Evolutionary conservation across 2,329 filamentous ascomycete species (phyloP).

Genomic region (Tolypocladium nubicola): DNA sequence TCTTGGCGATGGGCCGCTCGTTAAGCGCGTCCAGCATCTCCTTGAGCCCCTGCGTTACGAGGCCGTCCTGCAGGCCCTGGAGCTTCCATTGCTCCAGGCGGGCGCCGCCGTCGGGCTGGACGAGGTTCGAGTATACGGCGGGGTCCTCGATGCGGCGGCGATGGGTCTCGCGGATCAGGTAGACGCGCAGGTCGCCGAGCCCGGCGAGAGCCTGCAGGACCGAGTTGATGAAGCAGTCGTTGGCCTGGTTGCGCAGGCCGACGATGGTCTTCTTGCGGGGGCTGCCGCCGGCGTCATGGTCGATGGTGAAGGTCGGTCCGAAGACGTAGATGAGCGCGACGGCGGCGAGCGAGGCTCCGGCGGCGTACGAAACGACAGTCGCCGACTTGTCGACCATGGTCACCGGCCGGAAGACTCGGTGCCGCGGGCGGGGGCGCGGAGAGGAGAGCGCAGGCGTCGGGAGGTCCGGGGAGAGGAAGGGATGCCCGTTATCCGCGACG

Average conservation of each 20-base stretch:
- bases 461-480: neutral
- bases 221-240: slow-evolving; percentile 96
- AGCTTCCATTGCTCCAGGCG: slow-evolving; percentile 48
- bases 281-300: slow-evolving; percentile 57
- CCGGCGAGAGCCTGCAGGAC: slow-evolving; percentile 89
- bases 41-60: slow-evolving; percentile 81
- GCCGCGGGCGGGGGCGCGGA: neutral
- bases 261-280: slow-evolving; percentile 77
- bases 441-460: neutral
- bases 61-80: slow-evolving; percentile 62
- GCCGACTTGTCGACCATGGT: slow-evolving; percentile 26
- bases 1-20: slow-evolving; percentile 85
- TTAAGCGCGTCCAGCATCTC: slow-evolving; percentile 87
- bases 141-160: slow-evolving; percentile 69
- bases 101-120: slow-evolving; percentile 31
- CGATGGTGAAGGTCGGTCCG: slow-evolving; percentile 91
- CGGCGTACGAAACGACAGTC: slow-evolving; percentile 70
- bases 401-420: neutral
- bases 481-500: neutral
- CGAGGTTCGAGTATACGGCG: slow-evolving; percentile 60
- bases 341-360: slow-evolving; percentile 87
- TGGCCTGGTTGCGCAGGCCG: slow-evolving; percentile 80
- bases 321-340: slow-evolving; percentile 96
- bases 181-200: slow-evolving; percentile 76
- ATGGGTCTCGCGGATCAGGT: slow-evolving; percentile 86